These are phyloP conservation scores for Sporisorium reilianum DNA, from an alignment of 1,284 basidiomycete genomes.

Conservation along the genomic window DNA sequence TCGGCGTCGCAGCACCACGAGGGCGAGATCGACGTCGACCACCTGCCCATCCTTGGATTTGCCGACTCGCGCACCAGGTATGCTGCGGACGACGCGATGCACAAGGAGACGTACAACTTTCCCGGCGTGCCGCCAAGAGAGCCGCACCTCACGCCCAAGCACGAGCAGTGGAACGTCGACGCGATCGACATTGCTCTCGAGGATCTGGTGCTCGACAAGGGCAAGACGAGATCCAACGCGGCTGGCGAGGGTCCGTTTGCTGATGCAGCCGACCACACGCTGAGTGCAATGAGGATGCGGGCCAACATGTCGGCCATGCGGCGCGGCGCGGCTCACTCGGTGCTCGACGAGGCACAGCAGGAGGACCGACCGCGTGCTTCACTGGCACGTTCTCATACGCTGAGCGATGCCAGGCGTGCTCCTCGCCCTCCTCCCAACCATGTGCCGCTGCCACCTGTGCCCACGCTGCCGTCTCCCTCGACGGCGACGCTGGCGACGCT, in stretches of 20 bases:
- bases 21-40: conserved; percentile 16
- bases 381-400: conserved; percentile 3
- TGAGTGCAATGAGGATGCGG: background rate
- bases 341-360: conserved; percentile 35
- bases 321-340: conserved; percentile 20
- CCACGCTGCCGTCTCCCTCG: conserved; percentile 12
- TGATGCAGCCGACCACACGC: background rate
- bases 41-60: conserved; percentile 37
- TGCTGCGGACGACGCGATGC: conserved; percentile 9
- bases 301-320: background rate
- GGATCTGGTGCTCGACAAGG: conserved; percentile 34
- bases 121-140: conserved; percentile 33
- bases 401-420: conserved; percentile 17
- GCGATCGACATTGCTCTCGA: conserved; percentile 42
- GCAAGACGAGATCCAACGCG: conserved; percentile 10
- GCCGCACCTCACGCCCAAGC: background rate
- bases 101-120: conserved; percentile 27
- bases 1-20: background rate
- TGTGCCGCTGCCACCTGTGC: conserved; percentile 19
- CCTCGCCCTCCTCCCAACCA: conserved; percentile 9
- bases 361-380: conserved; percentile 14
- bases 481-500: background rate
- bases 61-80: conserved; percentile 12
- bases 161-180: conserved; percentile 49
- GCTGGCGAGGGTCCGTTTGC: background rate